Percentiles rank a stretch among this genome's conserved stretches.
Conservation (phyloP, 495 filamentous ascomycete genomes). For the Aspergillus sclerotiicarbonarius region DNA sequence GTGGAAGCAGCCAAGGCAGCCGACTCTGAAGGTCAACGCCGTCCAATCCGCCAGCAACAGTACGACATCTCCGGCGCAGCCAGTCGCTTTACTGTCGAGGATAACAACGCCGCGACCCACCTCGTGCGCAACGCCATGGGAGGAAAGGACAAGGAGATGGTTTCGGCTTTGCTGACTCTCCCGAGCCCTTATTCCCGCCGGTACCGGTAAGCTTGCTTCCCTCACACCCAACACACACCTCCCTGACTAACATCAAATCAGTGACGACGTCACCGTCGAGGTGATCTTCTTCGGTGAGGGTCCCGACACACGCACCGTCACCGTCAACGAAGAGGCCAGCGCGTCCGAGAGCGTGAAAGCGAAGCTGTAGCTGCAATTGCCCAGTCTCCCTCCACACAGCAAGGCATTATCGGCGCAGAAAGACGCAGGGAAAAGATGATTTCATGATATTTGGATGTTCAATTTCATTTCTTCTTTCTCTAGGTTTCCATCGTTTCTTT, state of each 20-base stretch:
- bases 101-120: slow-evolving; percentile 96
- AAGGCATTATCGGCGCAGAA: not conserved
- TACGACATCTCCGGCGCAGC: slow-evolving; percentile 69
- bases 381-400: not conserved
- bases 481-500: not conserved
- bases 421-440: not conserved
- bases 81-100: slow-evolving; percentile 86
- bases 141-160: slow-evolving; percentile 88
- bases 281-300: slow-evolving; percentile 97
- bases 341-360: slow-evolving; percentile 57
- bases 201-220: slow-evolving; percentile 63
- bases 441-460: slow-evolving; percentile 1
- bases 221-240: not conserved
- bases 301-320: slow-evolving; percentile 68
- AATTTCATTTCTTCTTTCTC: not conserved
- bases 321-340: slow-evolving; percentile 82
- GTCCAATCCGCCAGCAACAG: slow-evolving; percentile 81
- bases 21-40: slow-evolving; percentile 54
- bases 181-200: slow-evolving; percentile 86
- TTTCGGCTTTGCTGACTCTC: slow-evolving; percentile 89
- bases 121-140: slow-evolving; percentile 94
- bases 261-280: slow-evolving; percentile 95
- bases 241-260: slow-evolving; percentile 27
- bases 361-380: slow-evolving; percentile 50
- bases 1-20: slow-evolving; percentile 50